Evolutionary conservation across 1,139 yeast genomes (phyloP).

Genomic region (Arxiozyma telluris): DNA sequence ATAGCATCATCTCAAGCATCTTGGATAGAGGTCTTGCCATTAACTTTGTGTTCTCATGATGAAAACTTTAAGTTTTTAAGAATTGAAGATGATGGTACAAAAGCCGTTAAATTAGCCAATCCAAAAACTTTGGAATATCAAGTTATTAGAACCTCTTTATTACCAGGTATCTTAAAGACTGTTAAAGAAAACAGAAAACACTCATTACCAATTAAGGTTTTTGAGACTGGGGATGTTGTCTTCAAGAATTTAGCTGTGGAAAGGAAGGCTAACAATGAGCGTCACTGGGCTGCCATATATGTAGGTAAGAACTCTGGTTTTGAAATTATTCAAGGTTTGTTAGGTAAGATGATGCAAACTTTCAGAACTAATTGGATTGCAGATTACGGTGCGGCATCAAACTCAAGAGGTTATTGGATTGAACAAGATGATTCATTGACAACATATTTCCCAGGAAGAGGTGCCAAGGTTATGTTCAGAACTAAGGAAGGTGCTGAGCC

Average conservation of each 20-base stretch:
- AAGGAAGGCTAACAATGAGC: constrained; percentile 84
- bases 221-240: constrained; percentile 92
- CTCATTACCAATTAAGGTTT: constrained; percentile 86
- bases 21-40: constrained; percentile 91
- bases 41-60: constrained; percentile 91
- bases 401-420: constrained; percentile 76
- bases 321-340: constrained; percentile 86
- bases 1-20: constrained; percentile 90
- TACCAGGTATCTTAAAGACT: constrained; percentile 93
- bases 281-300: constrained; percentile 89
- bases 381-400: constrained; percentile 38
- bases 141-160: constrained; percentile 88
- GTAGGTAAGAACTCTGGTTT: constrained; percentile 95
- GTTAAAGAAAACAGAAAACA: constrained; percentile 95
- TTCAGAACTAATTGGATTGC: constrained; percentile 81
- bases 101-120: constrained; percentile 84
- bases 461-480: constrained; percentile 78
- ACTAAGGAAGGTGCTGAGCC: constrained; percentile 47
- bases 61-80: constrained; percentile 88
- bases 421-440: constrained; percentile 58
- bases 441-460: constrained; percentile 95
- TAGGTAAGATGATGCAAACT: constrained; percentile 94
- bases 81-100: constrained; percentile 59
- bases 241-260: constrained; percentile 72
- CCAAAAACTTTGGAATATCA: constrained; percentile 97